phyloP scores from a whole-genome alignment of 1,284 basidiomycete species.

The Pseudozyma sp. region DNA sequence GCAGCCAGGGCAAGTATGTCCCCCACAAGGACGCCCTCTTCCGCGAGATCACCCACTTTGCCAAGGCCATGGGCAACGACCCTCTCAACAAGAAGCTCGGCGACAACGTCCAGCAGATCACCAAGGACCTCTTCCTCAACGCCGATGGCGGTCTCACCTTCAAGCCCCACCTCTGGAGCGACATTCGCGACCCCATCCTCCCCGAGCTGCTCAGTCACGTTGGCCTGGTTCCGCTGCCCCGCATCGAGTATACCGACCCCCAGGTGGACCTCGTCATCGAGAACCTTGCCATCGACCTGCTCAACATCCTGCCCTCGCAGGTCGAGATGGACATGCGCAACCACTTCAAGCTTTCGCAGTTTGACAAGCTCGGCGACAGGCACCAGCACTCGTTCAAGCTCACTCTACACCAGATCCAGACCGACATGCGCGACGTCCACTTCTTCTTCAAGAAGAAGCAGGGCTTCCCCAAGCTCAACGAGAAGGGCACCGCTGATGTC shows the following conservation, averaged over 20 bases:
- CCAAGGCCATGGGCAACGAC: conserved; percentile 85
- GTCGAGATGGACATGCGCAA: conserved; percentile 85
- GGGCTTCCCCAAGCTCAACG: conserved; percentile 82
- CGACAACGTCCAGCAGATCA: conserved; percentile 83
- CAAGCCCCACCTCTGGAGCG: conserved; percentile 87
- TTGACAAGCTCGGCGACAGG: conserved; percentile 52
- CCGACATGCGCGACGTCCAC: conserved; percentile 90
- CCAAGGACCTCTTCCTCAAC: conserved; percentile 81
- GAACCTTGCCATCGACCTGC: conserved; percentile 87
- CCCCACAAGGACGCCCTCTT: conserved; percentile 84
- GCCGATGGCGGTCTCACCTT: conserved; percentile 74
- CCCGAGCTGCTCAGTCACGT: conserved; percentile 78
- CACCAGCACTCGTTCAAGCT: conserved; percentile 64
- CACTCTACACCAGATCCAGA: conserved; percentile 81
- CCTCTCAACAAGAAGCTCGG: conserved; percentile 83
- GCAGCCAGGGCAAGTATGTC: conserved; percentile 78
- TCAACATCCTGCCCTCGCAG: conserved; percentile 75
- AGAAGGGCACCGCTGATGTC: conserved; percentile 92
- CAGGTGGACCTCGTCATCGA: conserved; percentile 80
- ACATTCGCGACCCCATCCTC: conserved; percentile 82
- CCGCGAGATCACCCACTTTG: conserved; percentile 79
- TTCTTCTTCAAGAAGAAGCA: conserved; percentile 75
- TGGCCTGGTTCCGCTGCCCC: conserved; percentile 84
- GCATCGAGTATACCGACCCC: conserved; percentile 65
- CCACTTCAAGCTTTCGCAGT: conserved; percentile 77